phyloP scores from a whole-genome alignment of 768 basidiomycete species.

The Sarcodon sp. region DNA sequence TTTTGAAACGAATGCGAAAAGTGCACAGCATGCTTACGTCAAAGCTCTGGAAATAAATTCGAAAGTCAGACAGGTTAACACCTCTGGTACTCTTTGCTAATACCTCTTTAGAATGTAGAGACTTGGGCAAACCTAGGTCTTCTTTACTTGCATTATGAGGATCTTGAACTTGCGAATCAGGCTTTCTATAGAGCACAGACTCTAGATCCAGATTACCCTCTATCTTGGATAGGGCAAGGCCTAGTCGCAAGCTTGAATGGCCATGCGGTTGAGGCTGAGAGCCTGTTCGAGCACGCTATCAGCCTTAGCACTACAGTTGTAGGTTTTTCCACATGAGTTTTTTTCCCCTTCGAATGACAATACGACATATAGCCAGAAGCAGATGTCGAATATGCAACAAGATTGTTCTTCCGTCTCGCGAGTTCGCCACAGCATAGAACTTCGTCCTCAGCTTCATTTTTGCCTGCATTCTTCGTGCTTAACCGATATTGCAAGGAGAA shows the following conservation, averaged over 20 bases:
- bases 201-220: constrained; percentile 79
- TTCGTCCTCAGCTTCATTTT: constrained; percentile 29
- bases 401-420: constrained; percentile 34
- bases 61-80: constrained; percentile 38
- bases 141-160: constrained; percentile 69
- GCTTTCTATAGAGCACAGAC: constrained; percentile 82
- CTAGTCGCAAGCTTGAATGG: constrained; percentile 50
- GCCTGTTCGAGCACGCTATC: constrained; percentile 65
- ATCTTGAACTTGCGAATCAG: constrained; percentile 74
- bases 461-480: constrained; percentile 73
- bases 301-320: constrained; percentile 46
- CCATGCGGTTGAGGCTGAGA: constrained; percentile 45
- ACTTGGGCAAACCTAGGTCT: constrained; percentile 87
- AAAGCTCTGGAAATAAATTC: constrained; percentile 76
- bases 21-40: constrained; percentile 87
- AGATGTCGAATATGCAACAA: constrained; percentile 63
- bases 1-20: constrained; percentile 51
- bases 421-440: constrained; percentile 8
- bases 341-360: not conserved
- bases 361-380: constrained; percentile 48
- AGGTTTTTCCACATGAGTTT: constrained; percentile 14
- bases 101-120: constrained; percentile 38
- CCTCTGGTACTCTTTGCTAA: constrained; percentile 2
- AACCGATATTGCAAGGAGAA: constrained; percentile 59
- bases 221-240: constrained; percentile 88